Base-by-base conservation (phyloP, 108 stramenopile genomes). In the Thalassiosira profunda region DNA sequence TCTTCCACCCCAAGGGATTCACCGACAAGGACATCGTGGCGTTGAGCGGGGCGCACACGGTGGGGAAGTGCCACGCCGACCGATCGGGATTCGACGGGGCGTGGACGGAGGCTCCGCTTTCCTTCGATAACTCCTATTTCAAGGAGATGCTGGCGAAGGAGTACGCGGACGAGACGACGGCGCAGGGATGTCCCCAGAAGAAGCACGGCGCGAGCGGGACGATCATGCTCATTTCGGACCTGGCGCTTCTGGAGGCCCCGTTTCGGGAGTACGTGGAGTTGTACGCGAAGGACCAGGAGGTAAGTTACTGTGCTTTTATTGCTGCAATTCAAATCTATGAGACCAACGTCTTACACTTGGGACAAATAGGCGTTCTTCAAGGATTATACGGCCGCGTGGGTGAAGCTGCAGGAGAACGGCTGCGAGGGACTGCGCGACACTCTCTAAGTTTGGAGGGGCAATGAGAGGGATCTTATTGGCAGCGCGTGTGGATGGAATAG, bases 1-100 rank as follows among this genome's bases (percentile, higher is more conserved):
- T 98, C 52, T 98, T 98, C 66, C 84, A 93, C 83, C 93, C 94
- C 48, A 97, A 96, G 96, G 97, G 97, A 35, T 72, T 98, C 46
- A 80, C 73, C 33, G 97, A 98, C 72, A 88, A 94, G 73, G 96
- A 91, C n/a, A 97, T 97, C 74, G 97, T 98, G 18, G 95, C 94
- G 5, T 73, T 98, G 17, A 77, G 81, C 14, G 97, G 97, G 42
- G 97, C 96, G 1, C 97, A 98, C 90, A 89, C 95, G 42, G 77
- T 97, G 34, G 97, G 97, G 44, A 87, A 90, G 8, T 93, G 93
- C 43, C 95, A 94, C 60, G 80, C 77, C 23, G 88, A 91, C 66
- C 64, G 93, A 47, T 85, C 84, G 23, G 94, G 94, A 52, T 63
- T 88, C 44, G 93, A 97, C 68, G 97, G 97, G 65, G 52, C 48